These are phyloP conservation scores for Rhododendron simsii DNA, from an alignment of 148 eudicot genomes.

Conservation along the genomic window DNA sequence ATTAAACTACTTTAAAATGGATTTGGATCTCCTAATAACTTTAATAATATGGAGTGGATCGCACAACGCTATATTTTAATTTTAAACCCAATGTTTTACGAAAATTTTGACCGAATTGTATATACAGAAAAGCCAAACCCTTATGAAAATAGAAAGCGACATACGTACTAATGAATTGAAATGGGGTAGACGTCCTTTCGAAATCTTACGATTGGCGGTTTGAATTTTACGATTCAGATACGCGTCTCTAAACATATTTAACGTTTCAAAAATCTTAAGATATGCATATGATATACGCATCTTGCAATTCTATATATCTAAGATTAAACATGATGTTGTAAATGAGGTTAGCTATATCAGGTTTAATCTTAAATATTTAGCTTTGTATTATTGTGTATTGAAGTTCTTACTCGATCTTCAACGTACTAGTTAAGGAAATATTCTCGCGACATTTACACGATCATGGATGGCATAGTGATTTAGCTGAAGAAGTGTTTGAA, in stretches of 20 bases:
- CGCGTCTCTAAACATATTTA: not conserved
- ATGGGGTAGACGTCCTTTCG: not conserved
- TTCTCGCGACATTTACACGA: too few relatives aligned
- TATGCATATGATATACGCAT: not conserved
- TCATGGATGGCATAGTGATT: too few relatives aligned
- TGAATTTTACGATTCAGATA: not conserved
- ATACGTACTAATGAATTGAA: not conserved
- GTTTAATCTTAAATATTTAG: too few relatives aligned
- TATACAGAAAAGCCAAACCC: not conserved
- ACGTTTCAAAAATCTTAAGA: too few relatives aligned
- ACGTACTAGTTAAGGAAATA: too few relatives aligned
- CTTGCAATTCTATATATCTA: not conserved
- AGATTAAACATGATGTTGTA: not conserved
- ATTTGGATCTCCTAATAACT: not conserved
- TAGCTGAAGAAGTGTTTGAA: not conserved
- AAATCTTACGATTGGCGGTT: not conserved
- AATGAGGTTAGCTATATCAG: too few relatives aligned
- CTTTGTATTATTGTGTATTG: not conserved
- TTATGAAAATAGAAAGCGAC: not conserved
- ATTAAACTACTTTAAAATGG: not conserved
- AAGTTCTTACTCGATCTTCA: too few relatives aligned
- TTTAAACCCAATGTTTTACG: not conserved
- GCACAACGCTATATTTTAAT: not conserved
- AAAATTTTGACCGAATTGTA: not conserved
- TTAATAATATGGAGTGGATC: not conserved